Evolutionary conservation across 805 yeast genomes (phyloP), one percentile per base, ranked within the genome.

Genomic region (Candida yuanshanica): DNA sequence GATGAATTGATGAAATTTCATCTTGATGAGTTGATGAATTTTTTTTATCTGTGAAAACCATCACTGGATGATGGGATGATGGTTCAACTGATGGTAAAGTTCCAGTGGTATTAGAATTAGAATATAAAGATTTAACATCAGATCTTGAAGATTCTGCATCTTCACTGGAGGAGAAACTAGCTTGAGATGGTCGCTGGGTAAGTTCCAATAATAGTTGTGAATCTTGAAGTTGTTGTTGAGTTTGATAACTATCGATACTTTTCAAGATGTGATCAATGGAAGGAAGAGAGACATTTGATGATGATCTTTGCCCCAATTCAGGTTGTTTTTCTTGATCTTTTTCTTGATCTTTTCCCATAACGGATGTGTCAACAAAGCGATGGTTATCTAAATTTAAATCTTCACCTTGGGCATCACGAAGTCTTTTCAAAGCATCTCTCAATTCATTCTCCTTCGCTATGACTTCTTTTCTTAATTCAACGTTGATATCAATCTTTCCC

Each of bases 151-250:
- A 20, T 21, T 39, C 17, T 33, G 41, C 12, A 17, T 29, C 21
- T 17, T n/a, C 10, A 20, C n/a, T n/a, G n/a, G 34, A 26, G 25
- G 37, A 23, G 20, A 22, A n/a, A 21, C 18, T 26, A 12, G 27
- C 18, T 36, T 36, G 33, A 4, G 37, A 4, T 35, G 36, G 49
- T 38, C 50, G 32, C 39, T 50, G 52, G 4, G 52, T 48, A 37
- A 56, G 47, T 35, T 55, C 52, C 16, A 56, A 38, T 8, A 56
- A 33, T 2, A 56, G 51, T 22, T 55, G 52, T 1, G 61, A 56
- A 41, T 56, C 61, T n/a, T 51, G 49, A 10, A 56, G 46, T 33
- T 56, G 50, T 34, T 55, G 58, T 34, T 53, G 54, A 26, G 42
- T 55, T 35, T 56, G 61, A 38, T 53, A 56, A 14, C 45, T 43